Base-by-base conservation (phyloP, 2,329 filamentous ascomycete genomes). In the Colletotrichum tamarilloi region DNA sequence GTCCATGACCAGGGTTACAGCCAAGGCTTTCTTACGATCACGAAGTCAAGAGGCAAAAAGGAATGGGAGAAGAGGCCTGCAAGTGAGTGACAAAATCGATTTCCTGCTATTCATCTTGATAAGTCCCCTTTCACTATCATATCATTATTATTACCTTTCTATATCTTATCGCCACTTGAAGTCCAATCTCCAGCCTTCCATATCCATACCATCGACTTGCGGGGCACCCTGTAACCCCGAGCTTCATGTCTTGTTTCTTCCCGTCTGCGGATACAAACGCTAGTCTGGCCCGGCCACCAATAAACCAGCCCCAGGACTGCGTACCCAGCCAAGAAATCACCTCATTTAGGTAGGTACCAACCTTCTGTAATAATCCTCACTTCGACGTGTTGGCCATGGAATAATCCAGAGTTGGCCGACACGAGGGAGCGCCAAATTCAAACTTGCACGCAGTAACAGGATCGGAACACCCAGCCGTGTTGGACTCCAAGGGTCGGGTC, bases 191-290 rank as follows among this genome's bases (percentile, higher is more conserved):
- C 42, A 49, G 19, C 19, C 42, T 22, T 49, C 42, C 42, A 49
- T 22, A 49, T 49, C 42, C 19, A 42, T 60, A 22, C 30, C 49
- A 22, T 46, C 53, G 66, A 69, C 66, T 55, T 69, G 70, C 70
- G 70, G 70, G 70, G 59, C 70, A 46, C 59, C 59, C 46, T 69
- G 69, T 49, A 59, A 64, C 66, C 66, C 67, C 70, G 26, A 55
- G 59, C 58, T 64, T 55, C 59, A 42, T 64, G 35, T 58, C 56
- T 71, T 69, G 53, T 69, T 69, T n/a, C 64, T 72, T 68, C 65
- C 66, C 53, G n/a, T 57, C 62, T 32, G 11, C 42, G 42, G 19
- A 49, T 49, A 49, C 38, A 42, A 42, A 42, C 28, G 42, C 42
- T 57, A 35, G 30, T 26, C 49, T 57, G 22, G 26, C 57, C 57